Conservation (phyloP, 352 stramenopile species). For the Globisporangium emineosum region DNA sequence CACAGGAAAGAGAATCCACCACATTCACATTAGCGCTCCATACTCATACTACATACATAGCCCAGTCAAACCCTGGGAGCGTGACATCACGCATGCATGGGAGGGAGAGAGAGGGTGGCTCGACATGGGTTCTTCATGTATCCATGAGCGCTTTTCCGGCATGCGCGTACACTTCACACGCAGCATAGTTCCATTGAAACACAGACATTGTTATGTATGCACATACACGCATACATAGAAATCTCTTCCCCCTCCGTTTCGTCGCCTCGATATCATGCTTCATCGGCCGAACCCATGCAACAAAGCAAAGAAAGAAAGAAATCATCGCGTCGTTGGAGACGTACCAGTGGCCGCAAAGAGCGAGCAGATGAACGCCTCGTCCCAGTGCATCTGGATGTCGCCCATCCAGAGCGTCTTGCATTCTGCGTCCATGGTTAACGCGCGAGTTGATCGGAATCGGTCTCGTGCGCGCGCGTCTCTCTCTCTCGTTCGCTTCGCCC, state of each 20-base stretch:
- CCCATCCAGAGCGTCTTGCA: slow-evolving; percentile 91
- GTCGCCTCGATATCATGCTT: not conserved
- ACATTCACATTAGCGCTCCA: not conserved
- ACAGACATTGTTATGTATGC: not conserved
- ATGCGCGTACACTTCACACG: slow-evolving; percentile 3
- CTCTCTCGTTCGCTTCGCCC: slow-evolving; percentile 10
- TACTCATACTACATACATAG: not conserved
- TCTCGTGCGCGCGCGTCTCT: slow-evolving; percentile 1
- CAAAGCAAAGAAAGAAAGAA: not conserved
- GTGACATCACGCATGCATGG: not conserved
- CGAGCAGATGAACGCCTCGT: slow-evolving; percentile 84
- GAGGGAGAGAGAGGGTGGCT: not conserved
- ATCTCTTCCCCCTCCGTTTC: not conserved
- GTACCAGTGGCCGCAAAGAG: slow-evolving; percentile 76
- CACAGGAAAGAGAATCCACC: not conserved
- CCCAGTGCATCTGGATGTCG: slow-evolving; percentile 90
- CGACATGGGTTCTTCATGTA: slow-evolving; percentile 1
- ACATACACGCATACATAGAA: not conserved
- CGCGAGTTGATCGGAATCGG: not conserved
- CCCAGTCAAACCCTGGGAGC: not conserved
- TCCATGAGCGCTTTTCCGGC: not conserved
- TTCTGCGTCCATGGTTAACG: slow-evolving; percentile 32
- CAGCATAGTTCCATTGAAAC: not conserved
- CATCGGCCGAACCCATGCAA: not conserved
- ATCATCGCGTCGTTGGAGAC: not conserved